Percentiles rank a stretch among this genome's conserved stretches.
Conservation (phyloP, 495 filamentous ascomycete species). For the Terfezia boudieri region DNA sequence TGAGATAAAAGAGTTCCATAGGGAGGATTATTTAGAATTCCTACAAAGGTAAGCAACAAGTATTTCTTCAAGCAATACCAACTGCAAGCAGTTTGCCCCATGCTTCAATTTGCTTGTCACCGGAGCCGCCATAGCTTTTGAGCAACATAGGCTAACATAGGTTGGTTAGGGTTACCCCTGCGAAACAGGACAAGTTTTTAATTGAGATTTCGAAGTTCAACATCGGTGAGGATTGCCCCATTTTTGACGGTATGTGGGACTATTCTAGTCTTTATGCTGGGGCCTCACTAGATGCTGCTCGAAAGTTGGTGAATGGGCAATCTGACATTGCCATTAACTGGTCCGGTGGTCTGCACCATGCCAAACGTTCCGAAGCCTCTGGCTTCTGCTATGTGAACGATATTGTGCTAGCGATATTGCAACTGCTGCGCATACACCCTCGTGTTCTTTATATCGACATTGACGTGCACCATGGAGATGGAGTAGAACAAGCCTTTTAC, state of each 20-base stretch:
- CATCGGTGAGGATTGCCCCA: slow-evolving; percentile 91
- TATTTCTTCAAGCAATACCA: slow-evolving; percentile 24
- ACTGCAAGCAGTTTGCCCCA: slow-evolving; percentile 1
- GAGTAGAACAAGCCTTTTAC: slow-evolving; percentile 94
- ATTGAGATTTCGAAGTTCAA: slow-evolving; percentile 91
- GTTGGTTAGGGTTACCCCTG: slow-evolving; percentile 49
- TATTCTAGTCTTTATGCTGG: slow-evolving; percentile 96
- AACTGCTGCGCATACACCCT: slow-evolving; percentile 81
- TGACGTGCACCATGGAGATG: slow-evolving; percentile 95
- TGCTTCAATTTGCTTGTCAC: too few relatives aligned
- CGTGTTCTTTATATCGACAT: slow-evolving; percentile 95
- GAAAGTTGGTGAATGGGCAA: slow-evolving; percentile 72
- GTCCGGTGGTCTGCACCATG: slow-evolving; percentile 93
- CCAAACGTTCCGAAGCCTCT: slow-evolving; percentile 88
- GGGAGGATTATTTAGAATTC: slow-evolving; percentile 74
- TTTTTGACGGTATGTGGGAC: slow-evolving; percentile 94
- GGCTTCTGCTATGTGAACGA: slow-evolving; percentile 99
- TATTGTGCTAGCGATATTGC: slow-evolving; percentile 88
- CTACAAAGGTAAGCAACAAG: slow-evolving; percentile 31
- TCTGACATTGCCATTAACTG: slow-evolving; percentile 96
- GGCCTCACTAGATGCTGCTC: slow-evolving; percentile 92
- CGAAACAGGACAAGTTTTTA: slow-evolving; percentile 82
- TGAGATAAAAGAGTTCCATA: slow-evolving; percentile 73
- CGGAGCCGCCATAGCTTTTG: too few relatives aligned
- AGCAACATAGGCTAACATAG: too few relatives aligned